phyloP scores from a whole-genome alignment of 768 basidiomycete genomes.

The Stropharia rugosoannulata region DNA sequence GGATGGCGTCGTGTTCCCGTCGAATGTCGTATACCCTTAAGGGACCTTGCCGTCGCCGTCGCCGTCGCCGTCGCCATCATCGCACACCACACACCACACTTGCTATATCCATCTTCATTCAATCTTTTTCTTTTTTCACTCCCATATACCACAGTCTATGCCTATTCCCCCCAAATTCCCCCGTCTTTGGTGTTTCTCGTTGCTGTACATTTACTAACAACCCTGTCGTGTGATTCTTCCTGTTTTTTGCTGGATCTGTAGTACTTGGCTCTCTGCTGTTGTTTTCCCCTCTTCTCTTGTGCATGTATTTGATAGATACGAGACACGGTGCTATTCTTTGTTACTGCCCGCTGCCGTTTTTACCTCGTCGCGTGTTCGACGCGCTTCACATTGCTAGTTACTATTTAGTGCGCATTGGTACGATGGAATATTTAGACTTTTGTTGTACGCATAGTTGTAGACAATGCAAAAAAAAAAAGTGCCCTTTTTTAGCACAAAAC shows the following conservation, averaged over 20 bases:
- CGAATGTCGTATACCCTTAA: constrained; percentile 78
- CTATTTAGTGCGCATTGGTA: neutral
- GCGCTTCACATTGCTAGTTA: constrained; percentile 13
- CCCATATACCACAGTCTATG: too few species aligned
- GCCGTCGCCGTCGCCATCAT: constrained; percentile 9
- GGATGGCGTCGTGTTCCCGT: constrained; percentile 88
- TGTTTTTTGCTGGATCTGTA: constrained; percentile 13
- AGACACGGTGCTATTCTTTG: constrained; percentile 12
- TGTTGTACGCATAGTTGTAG: constrained; percentile 4
- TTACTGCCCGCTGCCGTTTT: neutral
- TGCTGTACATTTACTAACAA: too few species aligned
- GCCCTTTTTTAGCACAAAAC: too few species aligned
- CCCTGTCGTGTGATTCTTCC: neutral
- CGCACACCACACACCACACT: neutral
- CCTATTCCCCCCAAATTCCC: too few species aligned
- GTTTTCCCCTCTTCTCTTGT: constrained; percentile 16
- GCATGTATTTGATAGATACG: constrained; percentile 25
- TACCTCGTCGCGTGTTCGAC: constrained; percentile 11
- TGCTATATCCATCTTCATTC: constrained; percentile 16
- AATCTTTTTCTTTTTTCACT: neutral
- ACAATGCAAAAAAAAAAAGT: neutral
- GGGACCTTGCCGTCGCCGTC: constrained; percentile 11
- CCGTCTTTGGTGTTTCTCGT: too few species aligned
- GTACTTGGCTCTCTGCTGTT: constrained; percentile 11
- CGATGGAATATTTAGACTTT: constrained; percentile 2